A percentile compares a stretch with the other conserved stretches of the same genome.
Evolutionary conservation across 1,139 yeast species (phyloP).

Genomic region (Geotrichum reessii): DNA sequence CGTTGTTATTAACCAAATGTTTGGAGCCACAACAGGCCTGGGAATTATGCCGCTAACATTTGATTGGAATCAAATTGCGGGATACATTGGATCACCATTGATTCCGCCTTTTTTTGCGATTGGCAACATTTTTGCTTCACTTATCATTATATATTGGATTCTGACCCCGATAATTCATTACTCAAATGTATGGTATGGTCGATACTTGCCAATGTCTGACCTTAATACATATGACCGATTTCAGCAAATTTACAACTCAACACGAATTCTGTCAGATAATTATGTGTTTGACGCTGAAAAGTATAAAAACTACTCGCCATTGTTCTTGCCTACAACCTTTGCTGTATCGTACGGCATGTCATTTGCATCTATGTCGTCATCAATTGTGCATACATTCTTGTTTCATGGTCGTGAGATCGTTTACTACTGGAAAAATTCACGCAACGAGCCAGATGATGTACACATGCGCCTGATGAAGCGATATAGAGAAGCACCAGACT

Average conservation of each 20-base stretch:
- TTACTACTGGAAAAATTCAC: slow-evolving; percentile 42
- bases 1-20: slow-evolving; percentile 54
- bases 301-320: slow-evolving; percentile 53
- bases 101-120: slow-evolving; percentile 60
- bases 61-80: slow-evolving; percentile 54
- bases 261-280: slow-evolving; percentile 42
- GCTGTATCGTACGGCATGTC: slow-evolving; percentile 57
- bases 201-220: slow-evolving; percentile 47
- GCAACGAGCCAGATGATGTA: slow-evolving; percentile 49
- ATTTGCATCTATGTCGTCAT: slow-evolving; percentile 58
- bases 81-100: slow-evolving; percentile 59
- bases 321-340: slow-evolving; percentile 59
- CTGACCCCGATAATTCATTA: slow-evolving; percentile 47
- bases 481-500: slow-evolving; percentile 58
- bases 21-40: slow-evolving; percentile 55
- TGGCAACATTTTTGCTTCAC: slow-evolving; percentile 46
- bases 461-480: slow-evolving; percentile 57
- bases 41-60: slow-evolving; percentile 58
- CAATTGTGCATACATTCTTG: slow-evolving; percentile 48
- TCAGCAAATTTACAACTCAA: slow-evolving; percentile 43
- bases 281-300: slow-evolving; percentile 44
- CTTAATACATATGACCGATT: slow-evolving; percentile 43
- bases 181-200: slow-evolving; percentile 48
- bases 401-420: slow-evolving; percentile 54
- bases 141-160: slow-evolving; percentile 44